Percentiles rank a stretch among this genome's conserved stretches.
These are phyloP conservation scores for Tilletia caries DNA, from an alignment of 1,284 basidiomycete genomes.

Conservation along the genomic window DNA sequence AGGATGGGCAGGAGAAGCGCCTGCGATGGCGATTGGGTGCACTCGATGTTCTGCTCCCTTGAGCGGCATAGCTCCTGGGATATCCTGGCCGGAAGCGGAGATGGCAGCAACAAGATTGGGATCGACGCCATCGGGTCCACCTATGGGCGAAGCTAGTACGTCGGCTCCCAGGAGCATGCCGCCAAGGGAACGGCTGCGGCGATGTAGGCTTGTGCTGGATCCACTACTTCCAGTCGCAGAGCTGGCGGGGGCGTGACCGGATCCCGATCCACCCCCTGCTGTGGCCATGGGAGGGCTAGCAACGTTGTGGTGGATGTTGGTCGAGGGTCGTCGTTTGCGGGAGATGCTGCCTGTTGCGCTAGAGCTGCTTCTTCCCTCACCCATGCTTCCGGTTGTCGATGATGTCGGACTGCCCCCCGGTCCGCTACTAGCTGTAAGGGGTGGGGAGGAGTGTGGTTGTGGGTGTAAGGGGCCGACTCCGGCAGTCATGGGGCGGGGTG, in stretches of 20 bases:
- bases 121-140: slow-evolving; percentile 51
- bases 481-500: no score
- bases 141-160: slow-evolving; percentile 40
- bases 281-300: neutral
- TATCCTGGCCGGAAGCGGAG: slow-evolving; percentile 31
- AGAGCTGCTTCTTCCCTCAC: no score
- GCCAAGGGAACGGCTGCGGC: slow-evolving; percentile 46
- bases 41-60: slow-evolving; percentile 2
- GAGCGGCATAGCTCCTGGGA: slow-evolving; percentile 24
- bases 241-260: neutral
- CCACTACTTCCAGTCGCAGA: neutral
- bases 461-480: no score
- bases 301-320: neutral
- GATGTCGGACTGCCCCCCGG: no score
- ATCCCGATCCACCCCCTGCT: neutral
- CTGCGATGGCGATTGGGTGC: neutral
- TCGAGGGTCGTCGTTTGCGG: no score
- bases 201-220: slow-evolving; percentile 31
- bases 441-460: no score
- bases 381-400: no score
- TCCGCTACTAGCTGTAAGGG: no score
- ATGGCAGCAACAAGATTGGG: slow-evolving; percentile 50
- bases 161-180: slow-evolving; percentile 32
- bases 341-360: no score
- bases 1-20: slow-evolving; percentile 18